These are phyloP conservation scores for Metschnikowia aberdeeniae DNA, from an alignment of 805 yeast species.

Conservation along the genomic window DNA sequence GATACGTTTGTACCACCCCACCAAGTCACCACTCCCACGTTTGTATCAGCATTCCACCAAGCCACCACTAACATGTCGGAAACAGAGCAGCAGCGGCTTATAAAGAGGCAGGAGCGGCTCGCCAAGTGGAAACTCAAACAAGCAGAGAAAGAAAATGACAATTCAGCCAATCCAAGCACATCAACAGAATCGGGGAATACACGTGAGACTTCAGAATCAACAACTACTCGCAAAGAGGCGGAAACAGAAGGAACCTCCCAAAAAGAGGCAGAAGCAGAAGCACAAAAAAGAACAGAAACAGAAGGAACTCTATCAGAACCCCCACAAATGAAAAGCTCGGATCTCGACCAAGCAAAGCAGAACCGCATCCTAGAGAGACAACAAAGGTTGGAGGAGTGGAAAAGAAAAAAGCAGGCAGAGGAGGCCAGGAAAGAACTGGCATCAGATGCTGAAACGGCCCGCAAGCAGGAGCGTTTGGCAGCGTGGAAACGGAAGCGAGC, in stretches of 20 bases:
- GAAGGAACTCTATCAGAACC: no score
- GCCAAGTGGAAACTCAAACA: conserved; percentile 61
- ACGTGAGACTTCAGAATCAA: background rate
- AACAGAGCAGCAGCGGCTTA: conserved; percentile 27
- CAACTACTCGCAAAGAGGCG: no score
- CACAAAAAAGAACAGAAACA: no score
- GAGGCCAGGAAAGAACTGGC: background rate
- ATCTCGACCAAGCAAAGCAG: conserved; percentile 2
- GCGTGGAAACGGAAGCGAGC: conserved; percentile 49
- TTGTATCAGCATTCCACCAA: background rate
- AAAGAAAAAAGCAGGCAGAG: conserved; percentile 15
- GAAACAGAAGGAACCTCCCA: background rate
- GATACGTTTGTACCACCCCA: background rate
- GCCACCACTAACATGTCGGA: conserved; percentile 17
- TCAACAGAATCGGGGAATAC: background rate
- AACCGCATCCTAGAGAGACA: conserved; percentile 13
- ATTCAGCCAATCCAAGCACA: background rate
- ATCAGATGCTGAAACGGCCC: conserved; percentile 13
- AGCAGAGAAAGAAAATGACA: conserved; percentile 15
- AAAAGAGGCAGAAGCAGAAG: no score
- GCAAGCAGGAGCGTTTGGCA: conserved; percentile 34
- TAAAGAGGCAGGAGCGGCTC: conserved; percentile 47
- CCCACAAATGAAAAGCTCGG: no score
- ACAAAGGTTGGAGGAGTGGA: conserved; percentile 19
- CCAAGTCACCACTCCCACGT: background rate